Base-by-base conservation (phyloP, 2,329 filamentous ascomycete genomes). In the Phyllosticta paracitricarpa region DNA sequence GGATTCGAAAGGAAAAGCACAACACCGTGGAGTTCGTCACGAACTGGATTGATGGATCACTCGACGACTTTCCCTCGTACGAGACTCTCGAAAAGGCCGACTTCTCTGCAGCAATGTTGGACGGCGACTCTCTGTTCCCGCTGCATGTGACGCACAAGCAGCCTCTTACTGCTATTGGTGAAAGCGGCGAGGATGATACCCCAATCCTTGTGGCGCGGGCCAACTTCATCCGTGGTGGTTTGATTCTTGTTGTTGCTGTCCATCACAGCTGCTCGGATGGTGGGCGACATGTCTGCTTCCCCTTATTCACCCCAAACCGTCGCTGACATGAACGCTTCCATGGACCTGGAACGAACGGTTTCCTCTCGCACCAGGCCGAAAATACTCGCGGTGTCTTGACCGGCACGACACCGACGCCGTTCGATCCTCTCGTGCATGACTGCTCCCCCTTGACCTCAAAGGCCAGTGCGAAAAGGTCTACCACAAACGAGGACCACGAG, bases 141-240 rank as follows among this genome's bases (percentile, higher is more conserved):
- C 55, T 48, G 22, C 26, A 54, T 48, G 59, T 66, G 8, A 64
- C 62, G 1, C 59, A 58, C 28, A 63, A 65, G 58, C 56, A 59
- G 56, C 48, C 30, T 7, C 64, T 63, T 30, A 62, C 63, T 10
- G 57, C 63, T 2, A 51, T 61, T 0, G 65, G 65, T n/a, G 58
- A 64, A 14, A 33, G 55, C 26, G 51, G 35, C 9, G 59, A 61
- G 2, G 62, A 63, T 24, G 52, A 58, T 8, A 52, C 57, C 17
- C 54, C 53, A 22, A 40, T 65, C 19, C 61, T 68, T 17, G 64
- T 63, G 8, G 65, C 67, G 12, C 69, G 72, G 59, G 33, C 66
- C 57, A 72, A 64, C 60, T 70, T 71, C 54, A 68, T 72, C 57
- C 58, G 53, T 6, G 68, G 68, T 30, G 70, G 70, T n/a, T 48